A percentile compares a stretch with the other conserved stretches of the same genome.
Conservation (phyloP, 495 filamentous ascomycete species). For the Penicillium silybi region DNA sequence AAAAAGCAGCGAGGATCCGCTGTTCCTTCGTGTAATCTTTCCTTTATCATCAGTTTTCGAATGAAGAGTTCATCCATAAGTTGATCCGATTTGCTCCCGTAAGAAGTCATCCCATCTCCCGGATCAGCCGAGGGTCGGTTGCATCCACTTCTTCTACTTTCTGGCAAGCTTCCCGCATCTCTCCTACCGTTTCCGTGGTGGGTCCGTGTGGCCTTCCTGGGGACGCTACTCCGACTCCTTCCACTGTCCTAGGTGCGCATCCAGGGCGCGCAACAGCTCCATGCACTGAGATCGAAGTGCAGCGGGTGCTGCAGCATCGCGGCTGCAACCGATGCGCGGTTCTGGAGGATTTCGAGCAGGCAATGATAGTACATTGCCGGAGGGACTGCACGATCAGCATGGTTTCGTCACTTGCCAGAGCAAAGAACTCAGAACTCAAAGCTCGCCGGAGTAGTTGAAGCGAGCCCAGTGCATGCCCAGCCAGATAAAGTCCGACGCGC, state of each 20-base stretch:
- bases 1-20: no score
- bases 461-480: slow-evolving; percentile 8
- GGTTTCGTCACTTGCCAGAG: not conserved
- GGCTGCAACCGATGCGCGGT: not conserved
- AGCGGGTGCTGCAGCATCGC: not conserved
- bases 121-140: no score
- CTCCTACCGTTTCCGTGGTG: no score
- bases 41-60: no score
- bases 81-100: no score
- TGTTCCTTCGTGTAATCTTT: no score
- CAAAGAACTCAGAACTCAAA: not conserved
- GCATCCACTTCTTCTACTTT: no score
- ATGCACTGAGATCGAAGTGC: not conserved
- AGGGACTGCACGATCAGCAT: not conserved
- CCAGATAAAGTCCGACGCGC: slow-evolving; percentile 3
- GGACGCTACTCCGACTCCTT: not conserved
- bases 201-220: no score
- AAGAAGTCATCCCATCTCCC: no score
- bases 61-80: no score
- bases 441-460: not conserved
- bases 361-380: not conserved
- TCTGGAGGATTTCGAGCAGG: not conserved
- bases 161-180: no score
- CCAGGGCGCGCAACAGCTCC: not conserved
- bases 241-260: not conserved